Evolutionary conservation across 139 green algal genomes (phyloP).

Genomic region (Spirogloea muscicola): DNA sequence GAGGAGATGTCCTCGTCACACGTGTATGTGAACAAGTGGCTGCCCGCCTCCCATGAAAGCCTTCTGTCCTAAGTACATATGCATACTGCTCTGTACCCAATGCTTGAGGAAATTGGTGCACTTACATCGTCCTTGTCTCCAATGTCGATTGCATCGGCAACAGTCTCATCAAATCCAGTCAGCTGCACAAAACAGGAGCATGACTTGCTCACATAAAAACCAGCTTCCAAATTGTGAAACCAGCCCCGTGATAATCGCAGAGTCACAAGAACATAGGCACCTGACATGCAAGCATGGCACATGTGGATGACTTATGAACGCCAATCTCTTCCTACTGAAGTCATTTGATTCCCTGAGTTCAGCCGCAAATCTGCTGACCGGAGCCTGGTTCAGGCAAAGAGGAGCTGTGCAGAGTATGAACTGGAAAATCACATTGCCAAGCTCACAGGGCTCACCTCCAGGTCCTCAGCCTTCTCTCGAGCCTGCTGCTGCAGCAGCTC

Average conservation of each 20-base stretch:
- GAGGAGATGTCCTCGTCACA: background rate
- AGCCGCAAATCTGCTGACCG: background rate
- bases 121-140: background rate
- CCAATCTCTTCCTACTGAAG: too few species aligned
- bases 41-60: too few species aligned
- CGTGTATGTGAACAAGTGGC: background rate
- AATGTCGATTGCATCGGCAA: conserved; percentile 7
- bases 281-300: background rate
- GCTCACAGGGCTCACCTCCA: background rate
- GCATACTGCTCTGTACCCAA: too few species aligned
- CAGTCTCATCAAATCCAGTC: background rate
- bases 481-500: conserved; percentile 11
- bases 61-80: too few species aligned
- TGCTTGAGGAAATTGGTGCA: too few species aligned
- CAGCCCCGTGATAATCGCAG: background rate
- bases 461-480: conserved; percentile 14
- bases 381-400: background rate
- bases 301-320: too few species aligned
- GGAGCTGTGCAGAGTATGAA: background rate
- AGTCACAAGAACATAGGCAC: background rate
- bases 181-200: background rate
- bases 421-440: too few species aligned
- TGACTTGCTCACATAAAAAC: background rate
- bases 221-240: background rate
- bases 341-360: too few species aligned